Base-by-base conservation (phyloP, 2,329 filamentous ascomycete species). In the Penicillium sp. region DNA sequence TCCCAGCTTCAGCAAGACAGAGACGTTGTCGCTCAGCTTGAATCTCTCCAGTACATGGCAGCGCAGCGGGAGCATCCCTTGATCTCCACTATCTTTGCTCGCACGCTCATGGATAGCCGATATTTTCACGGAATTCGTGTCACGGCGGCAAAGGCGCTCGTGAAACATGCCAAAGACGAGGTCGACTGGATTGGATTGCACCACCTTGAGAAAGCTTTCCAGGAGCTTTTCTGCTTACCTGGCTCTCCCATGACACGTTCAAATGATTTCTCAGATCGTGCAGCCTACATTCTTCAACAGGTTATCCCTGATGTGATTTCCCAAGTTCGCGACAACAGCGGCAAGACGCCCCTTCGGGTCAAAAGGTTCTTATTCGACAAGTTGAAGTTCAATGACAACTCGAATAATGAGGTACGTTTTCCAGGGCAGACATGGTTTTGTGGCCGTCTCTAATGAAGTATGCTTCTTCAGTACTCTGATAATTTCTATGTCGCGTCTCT, bases 1-100 rank as follows among this genome's bases (percentile, higher is more conserved):
- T 96, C 93, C 24, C 93, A 98, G 67, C 76, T 98, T 53, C 93
- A 98, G 66, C 93, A 98, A 68, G 93, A 98, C 69, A 81, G 91
- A 59, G 94, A 98, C 66, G 88, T 98, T 49, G 88, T 95, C 54
- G 94, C 94, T n/a, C 83, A 86, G 60, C 73, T 83, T 45, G 80
- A 84, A 72, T 79, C 88, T 4, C 82, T 95, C 72, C 77, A 93
- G 61, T 89, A 85, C 63, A 80, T 95, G 56, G 76, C 80, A 69
- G 66, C 78, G 65, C 71, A 84, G 64, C 71, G 82, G 40, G 79
- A 87, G 24, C 87, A 91, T 67, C 83, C 85, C 5, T 81, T 97
- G 37, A 86, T 90, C 28, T 90, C 94, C 1, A 94, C 90, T 0
- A 90, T 97, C 54, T 79, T 97, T 35, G 81, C 90, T 12, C 83